Evolutionary conservation across 139 green algal species (phyloP).

Genomic region (Volvox africanus): DNA sequence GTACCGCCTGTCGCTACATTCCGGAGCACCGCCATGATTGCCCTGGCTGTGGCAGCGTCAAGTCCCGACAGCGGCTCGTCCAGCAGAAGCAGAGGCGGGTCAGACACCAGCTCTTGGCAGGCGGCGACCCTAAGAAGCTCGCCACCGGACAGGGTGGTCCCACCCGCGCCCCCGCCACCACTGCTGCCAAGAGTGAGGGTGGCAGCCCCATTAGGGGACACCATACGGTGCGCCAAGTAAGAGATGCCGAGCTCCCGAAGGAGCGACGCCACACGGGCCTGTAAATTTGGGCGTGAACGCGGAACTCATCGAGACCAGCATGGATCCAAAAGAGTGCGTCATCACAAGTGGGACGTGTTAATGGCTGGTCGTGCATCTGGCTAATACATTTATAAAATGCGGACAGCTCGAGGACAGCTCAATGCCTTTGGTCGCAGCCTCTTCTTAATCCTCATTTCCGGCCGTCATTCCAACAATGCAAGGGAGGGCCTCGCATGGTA

Average conservation of each 20-base stretch:
- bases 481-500: no score
- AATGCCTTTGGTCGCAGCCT: no score
- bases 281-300: not conserved
- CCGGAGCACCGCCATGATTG: conserved; percentile 43
- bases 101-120: conserved; percentile 84
- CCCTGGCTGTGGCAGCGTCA: conserved; percentile 31
- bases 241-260: conserved; percentile 49
- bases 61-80: conserved; percentile 72
- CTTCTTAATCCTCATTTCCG: no score
- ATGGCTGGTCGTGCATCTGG: no score
- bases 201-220: not conserved
- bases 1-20: conserved; percentile 26
- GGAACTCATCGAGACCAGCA: no score
- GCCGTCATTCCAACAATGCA: no score
- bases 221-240: conserved; percentile 38
- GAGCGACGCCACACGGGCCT: not conserved
- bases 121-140: conserved; percentile 79
- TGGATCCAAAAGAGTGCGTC: no score
- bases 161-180: conserved; percentile 59
- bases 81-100: conserved; percentile 67
- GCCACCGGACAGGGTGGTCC: conserved; percentile 53
- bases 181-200: not conserved
- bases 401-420: no score
- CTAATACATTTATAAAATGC: no score
- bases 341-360: no score